Conservation (phyloP, 306 rosid species). For the Myrica gale region DNA sequence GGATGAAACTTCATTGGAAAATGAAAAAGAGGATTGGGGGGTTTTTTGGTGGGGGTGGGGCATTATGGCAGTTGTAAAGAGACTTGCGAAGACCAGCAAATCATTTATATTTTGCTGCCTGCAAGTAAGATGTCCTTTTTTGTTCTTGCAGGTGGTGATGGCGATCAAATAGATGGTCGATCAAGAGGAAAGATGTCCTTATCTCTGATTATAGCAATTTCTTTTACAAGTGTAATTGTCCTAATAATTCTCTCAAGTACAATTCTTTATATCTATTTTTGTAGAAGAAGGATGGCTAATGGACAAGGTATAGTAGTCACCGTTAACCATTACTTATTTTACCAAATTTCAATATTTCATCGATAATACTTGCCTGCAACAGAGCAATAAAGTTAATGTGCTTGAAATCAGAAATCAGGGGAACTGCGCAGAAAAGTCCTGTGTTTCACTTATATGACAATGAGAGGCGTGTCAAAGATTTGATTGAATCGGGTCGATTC, state of each 20-base stretch:
- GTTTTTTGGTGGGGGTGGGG: not conserved
- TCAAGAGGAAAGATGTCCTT: slow-evolving; percentile 29
- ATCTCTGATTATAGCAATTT: slow-evolving; percentile 42
- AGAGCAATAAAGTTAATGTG: slow-evolving; percentile 22
- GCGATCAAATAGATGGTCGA: slow-evolving; percentile 27
- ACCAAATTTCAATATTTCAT: slow-evolving; percentile 19
- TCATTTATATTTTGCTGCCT: not conserved
- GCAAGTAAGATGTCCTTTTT: not conserved
- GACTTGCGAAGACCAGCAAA: not conserved
- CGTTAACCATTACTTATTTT: not conserved
- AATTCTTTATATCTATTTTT: slow-evolving; percentile 37
- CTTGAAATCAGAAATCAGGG: slow-evolving; percentile 54
- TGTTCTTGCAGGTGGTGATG: slow-evolving; percentile 30
- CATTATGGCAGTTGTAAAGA: not conserved
- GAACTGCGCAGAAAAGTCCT: slow-evolving; percentile 40
- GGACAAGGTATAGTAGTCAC: slow-evolving; percentile 46
- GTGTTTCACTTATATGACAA: slow-evolving; percentile 46
- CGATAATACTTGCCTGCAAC: slow-evolving; percentile 1
- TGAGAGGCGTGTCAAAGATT: slow-evolving; percentile 48
- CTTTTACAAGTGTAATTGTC: slow-evolving; percentile 31
- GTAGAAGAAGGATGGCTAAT: slow-evolving; percentile 42
- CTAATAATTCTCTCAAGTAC: slow-evolving; percentile 50
- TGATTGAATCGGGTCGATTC: slow-evolving; percentile 53
- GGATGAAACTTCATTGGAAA: too few relatives aligned
- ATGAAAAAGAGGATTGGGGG: too few relatives aligned